Conservation (phyloP, 2,329 filamentous ascomycete species). For the Aspergillus fijiensis region DNA sequence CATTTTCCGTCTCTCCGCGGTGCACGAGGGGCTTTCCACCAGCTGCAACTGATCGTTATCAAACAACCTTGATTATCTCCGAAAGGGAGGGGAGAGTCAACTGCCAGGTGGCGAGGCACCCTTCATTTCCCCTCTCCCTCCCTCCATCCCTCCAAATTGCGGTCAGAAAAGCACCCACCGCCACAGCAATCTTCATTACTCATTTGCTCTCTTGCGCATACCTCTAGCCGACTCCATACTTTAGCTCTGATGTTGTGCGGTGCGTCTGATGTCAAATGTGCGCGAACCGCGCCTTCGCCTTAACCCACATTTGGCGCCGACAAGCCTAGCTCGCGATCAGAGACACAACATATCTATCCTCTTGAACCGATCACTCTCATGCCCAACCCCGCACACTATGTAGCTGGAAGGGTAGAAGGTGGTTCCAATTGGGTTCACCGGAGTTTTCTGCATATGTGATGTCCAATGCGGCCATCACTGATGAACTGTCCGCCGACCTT, state of each 20-base stretch:
- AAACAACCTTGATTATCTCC: conserved; percentile 9
- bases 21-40: not conserved
- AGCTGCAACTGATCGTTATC: conserved; percentile 1
- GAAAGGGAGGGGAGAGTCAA: conserved; percentile 10
- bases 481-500: too few relatives aligned
- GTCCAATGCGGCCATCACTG: not conserved
- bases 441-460: not conserved
- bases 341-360: not conserved
- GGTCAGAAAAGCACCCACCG: conserved; percentile 25
- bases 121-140: too few relatives aligned
- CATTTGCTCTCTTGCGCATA: conserved; percentile 8
- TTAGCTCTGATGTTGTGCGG: not conserved
- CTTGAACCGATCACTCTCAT: conserved; percentile 11
- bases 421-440: not conserved
- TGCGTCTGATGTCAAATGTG: not conserved
- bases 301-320: not conserved
- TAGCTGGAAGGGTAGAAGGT: not conserved
- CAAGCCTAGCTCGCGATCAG: not conserved
- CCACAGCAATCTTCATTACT: conserved; percentile 13
- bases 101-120: conserved; percentile 19
- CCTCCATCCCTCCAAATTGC: conserved; percentile 19
- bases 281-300: conserved; percentile 11
- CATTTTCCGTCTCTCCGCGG: not conserved
- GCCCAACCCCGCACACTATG: conserved; percentile 24
- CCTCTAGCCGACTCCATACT: not conserved